phyloP scores from a whole-genome alignment of 305 asterid species.

The Fraxinus floribunda region DNA sequence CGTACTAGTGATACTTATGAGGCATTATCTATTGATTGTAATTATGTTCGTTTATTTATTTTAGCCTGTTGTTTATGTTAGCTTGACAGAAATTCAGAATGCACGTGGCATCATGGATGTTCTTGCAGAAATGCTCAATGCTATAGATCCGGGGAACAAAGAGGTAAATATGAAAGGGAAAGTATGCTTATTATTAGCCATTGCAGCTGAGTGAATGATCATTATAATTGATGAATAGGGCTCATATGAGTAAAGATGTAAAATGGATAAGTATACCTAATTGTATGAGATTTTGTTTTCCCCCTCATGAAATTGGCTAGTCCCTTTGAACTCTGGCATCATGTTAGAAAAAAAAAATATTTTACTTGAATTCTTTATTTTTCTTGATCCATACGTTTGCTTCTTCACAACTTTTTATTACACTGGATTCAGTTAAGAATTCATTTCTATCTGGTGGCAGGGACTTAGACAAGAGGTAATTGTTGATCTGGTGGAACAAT shows the following conservation, averaged over 20 bases:
- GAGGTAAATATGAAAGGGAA: constrained; percentile 53
- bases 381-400: background rate
- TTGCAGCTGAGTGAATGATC: constrained; percentile 17
- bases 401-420: background rate
- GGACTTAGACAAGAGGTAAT: constrained; percentile 92
- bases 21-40: constrained; percentile 20
- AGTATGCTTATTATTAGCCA: constrained; percentile 9
- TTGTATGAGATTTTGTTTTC: background rate
- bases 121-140: constrained; percentile 94
- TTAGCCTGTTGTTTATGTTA: constrained; percentile 33
- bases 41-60: constrained; percentile 17
- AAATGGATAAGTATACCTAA: constrained; percentile 10
- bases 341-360: constrained; percentile 1
- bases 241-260: background rate
- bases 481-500: constrained; percentile 95
- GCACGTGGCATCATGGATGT: constrained; percentile 99
- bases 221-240: constrained; percentile 10
- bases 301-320: background rate
- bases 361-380: background rate
- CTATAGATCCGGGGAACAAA: constrained; percentile 85
- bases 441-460: constrained; percentile 39
- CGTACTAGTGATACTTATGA: constrained; percentile 15
- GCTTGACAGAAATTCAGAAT: constrained; percentile 91
- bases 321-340: constrained; percentile 4
- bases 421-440: constrained; percentile 1